Base-by-base conservation (phyloP, 2,329 filamentous ascomycete species). In the Nemania sp. region DNA sequence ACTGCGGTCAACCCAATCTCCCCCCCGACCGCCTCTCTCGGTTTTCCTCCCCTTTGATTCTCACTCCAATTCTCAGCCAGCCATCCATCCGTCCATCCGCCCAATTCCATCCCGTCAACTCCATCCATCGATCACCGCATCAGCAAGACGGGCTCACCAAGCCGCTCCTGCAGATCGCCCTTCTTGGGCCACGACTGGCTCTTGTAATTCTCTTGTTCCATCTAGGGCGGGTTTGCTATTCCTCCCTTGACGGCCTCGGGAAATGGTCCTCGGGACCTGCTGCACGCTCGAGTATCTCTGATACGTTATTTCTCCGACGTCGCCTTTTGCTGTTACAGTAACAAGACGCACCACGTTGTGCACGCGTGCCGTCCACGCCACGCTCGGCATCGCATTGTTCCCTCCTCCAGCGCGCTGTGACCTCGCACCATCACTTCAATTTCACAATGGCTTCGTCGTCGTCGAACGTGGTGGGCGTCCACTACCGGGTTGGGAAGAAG, bases 401-500 rank as follows among this genome's bases (percentile, higher is more conserved):
- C 47, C 57, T 37, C 53, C 49, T 40, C 44, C 51, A 45, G 52
- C 52, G 49, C 43, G 37, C 54, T 30, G 28, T 22, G 43, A 48
- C 44, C 42, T 53, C 46, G 19, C 24, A 17, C 22, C 39, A 41
- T 26, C 44, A 28, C 43, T 41, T 15, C 17, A 14, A 46, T 45
- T 30, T 51, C 71, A 71, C 68, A 71, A 94, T 94, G 90, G 86
- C 90, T 54, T 92, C 90, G 61, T 91, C 89, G 56, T 94, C 90
- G 61, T 96, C 91, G 59, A 97, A 97, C 76, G 94, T 99, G 65
- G 94, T 97, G 69, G 94, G 94, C 72, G 94, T 99, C 64, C 94
- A 99, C 78, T 99, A 99, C 76, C 85, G 94, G 64, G 94, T 99
- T 64, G 94, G 94, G 68, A 97, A 97, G 84, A 99, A 99, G 80